Evolutionary conservation across 2,329 filamentous ascomycete genomes (phyloP), one percentile per base, ranked within the genome.

Genomic region (Kalmusia sp.): DNA sequence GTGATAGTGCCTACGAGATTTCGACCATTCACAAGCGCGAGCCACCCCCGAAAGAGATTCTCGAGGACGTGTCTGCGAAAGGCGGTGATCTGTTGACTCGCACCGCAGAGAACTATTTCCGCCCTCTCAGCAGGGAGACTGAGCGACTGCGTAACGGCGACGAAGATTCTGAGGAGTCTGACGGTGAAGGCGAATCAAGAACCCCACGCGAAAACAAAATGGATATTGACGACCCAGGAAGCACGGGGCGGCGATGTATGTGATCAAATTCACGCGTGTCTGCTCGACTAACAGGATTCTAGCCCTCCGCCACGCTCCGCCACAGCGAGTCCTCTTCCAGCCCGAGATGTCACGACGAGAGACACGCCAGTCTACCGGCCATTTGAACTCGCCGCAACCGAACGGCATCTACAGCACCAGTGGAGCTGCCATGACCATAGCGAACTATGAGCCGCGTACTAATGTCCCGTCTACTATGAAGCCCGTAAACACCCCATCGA

Each of bases 31-130:
- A 93, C 76, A 84, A 87, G 49, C 87, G 89, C 73, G 90, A 92
- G 57, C 92, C 92, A 0, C 92, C 92, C 14, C 91, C 92, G 5
- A 92, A 90, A 63, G 91, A 96, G 65, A 96, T 96, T 41, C 80
- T 96, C 28, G 92, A 96, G 74, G 87, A 92, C 52, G 72, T 84
- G 24, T 83, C 91, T 6, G 92, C 92, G 6, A 95, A 93, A 73
- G 91, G 92, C 44, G 91, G 90, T 15, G 84, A 87, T 30, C 80
- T 96, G n/a, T 80, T 95, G 65, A 89, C 83, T 9, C 85, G 92
- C 46, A 96, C 91, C 0, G 69, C 90, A 15, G 91, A 93, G 63
- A 95, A 92, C 75, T 96, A 86, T 72, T 79, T 69, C 71, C 77
- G 65, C 39, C 72, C 77, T 77, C 80, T 74, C 64, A 79, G 66